Base-by-base conservation (phyloP, 768 basidiomycete species). In the Psilocybe azurescens region DNA sequence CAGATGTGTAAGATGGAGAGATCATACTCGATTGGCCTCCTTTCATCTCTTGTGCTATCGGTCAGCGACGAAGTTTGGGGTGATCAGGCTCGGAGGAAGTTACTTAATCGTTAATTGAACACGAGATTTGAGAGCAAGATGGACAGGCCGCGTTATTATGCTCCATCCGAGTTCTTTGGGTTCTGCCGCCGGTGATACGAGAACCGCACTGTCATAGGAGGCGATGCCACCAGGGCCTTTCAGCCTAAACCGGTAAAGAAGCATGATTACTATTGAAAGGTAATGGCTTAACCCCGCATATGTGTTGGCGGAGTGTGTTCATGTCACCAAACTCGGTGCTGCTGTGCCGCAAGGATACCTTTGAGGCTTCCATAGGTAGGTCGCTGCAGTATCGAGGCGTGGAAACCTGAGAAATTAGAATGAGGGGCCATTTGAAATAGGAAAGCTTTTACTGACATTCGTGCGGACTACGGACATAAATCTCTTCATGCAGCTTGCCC, bases 161-260 rank as follows among this genome's bases (percentile, higher is more conserved):
- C 53, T 62, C 62, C 59, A 58, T 33, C 59, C 59, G 60, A 55
- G 58, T 55, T 50, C 50, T n/a, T 60, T 54, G 62, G 56, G 51
- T 67, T 66, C 63, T 69, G 65, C 68, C 68, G 68, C 68, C 68
- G 68, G 68, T 59, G 62, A 60, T 65, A 55, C 48, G 53, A 61
- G 55, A 58, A 66, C 50, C 65, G 65, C 65, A 64, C 49, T 64
- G 63, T 61, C 60, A 62, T 56, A 53, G 52, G 52, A 38, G 52
- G 52, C 52, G 33, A 56, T 53, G 32, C 39, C 39, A 33, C 55
- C 38, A 13, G 41, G 8, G 41, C 41, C 11, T 44, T 44, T n/a
- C 30, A n/a, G 46, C 32, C 52, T 18, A 18, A 53, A 5, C 33
- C 33, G 51, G 30, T 6, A 52, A 24, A 44, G 41, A 5, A 5